Percentiles rank a stretch among this genome's conserved stretches.
phyloP scores from a whole-genome alignment of 164 flowering plant species.

The Piper betle region DNA sequence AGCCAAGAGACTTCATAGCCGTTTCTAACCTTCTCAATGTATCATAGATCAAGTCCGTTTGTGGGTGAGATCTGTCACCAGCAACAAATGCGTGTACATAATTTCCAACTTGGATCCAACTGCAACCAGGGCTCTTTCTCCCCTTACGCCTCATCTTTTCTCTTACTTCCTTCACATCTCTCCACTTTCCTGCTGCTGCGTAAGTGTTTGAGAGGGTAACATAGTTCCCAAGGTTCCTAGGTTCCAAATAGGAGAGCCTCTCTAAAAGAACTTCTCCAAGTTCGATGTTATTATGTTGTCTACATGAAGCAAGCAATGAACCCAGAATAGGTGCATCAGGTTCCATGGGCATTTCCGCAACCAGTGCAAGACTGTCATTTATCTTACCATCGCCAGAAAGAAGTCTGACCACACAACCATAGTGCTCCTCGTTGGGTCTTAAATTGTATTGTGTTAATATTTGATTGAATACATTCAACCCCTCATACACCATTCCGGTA shows the following conservation, averaged over 20 bases:
- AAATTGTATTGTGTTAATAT: constrained; percentile 24
- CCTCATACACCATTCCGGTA: constrained; percentile 39
- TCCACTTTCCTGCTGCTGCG: constrained; percentile 44
- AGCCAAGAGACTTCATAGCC: constrained; percentile 20
- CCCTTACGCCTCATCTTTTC: constrained; percentile 37
- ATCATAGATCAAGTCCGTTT: constrained; percentile 20
- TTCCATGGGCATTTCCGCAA: constrained; percentile 28
- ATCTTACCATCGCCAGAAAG: constrained; percentile 34
- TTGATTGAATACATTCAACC: constrained; percentile 29
- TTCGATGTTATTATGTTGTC: constrained; percentile 21
- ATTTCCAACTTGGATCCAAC: constrained; percentile 50
- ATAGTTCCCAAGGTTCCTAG: constrained; percentile 45
- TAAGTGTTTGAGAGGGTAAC: constrained; percentile 38
- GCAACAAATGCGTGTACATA: constrained; percentile 43
- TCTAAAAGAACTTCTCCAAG: constrained; percentile 31
- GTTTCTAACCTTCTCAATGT: constrained; percentile 20
- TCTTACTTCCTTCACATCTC: constrained; percentile 28
- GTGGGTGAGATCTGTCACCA: constrained; percentile 33
- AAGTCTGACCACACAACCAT: constrained; percentile 45
- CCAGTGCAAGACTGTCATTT: constrained; percentile 29
- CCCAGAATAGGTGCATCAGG: constrained; percentile 41
- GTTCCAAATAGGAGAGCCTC: constrained; percentile 29
- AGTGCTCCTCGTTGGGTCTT: constrained; percentile 45
- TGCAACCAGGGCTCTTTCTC: constrained; percentile 46
- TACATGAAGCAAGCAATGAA: constrained; percentile 39